These are phyloP conservation scores for Lumnitzera racemosa DNA, from an alignment of 345 rosid species.

Conservation along the genomic window DNA sequence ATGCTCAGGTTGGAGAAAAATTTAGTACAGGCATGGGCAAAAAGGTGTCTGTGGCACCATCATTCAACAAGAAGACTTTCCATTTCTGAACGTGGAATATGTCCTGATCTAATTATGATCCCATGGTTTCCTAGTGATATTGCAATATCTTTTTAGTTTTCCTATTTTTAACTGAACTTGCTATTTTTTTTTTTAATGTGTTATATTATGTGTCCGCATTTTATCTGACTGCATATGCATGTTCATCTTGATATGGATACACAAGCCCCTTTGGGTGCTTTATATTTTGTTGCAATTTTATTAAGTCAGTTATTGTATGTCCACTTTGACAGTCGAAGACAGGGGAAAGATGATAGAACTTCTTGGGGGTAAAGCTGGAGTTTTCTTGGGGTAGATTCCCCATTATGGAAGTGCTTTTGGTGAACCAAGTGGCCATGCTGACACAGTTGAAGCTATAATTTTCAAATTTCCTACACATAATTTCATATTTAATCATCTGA, in stretches of 20 bases:
- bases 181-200: too few species aligned
- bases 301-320: constrained; percentile 1
- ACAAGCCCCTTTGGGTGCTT: neutral
- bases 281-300: neutral
- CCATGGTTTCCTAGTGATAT: constrained; percentile 94
- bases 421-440: constrained; percentile 92
- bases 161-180: neutral
- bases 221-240: too few species aligned
- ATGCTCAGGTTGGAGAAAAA: constrained; percentile 77
- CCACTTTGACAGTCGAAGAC: constrained; percentile 75
- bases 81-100: constrained; percentile 95
- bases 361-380: constrained; percentile 93
- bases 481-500: neutral
- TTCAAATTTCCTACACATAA: neutral
- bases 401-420: constrained; percentile 99
- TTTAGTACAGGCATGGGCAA: constrained; percentile 97
- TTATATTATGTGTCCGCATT: too few species aligned
- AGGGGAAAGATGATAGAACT: constrained; percentile 98
- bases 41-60: constrained; percentile 98
- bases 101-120: constrained; percentile 97
- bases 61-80: constrained; percentile 91
- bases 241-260: too few species aligned
- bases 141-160: constrained; percentile 1
- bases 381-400: constrained; percentile 69
- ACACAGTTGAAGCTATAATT: constrained; percentile 77